Percentiles rank a stretch among this genome's conserved stretches.
Conservation (phyloP, 257 asterid genomes). For the Echites panduratus region DNA sequence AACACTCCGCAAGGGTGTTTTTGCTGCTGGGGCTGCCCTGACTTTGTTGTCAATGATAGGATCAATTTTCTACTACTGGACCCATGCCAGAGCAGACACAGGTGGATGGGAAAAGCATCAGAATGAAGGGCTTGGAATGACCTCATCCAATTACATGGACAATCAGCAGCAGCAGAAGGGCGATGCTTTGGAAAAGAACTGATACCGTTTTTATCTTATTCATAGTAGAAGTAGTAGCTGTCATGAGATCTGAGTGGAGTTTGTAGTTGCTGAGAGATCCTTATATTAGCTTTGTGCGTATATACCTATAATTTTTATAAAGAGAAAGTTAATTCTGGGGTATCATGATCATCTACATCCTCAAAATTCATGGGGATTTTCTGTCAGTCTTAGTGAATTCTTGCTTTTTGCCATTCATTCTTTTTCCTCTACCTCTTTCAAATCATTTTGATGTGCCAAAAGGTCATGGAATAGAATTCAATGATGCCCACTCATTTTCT, state of each 20-base stretch:
- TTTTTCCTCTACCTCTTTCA: background rate
- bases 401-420: background rate
- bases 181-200: slow-evolving; percentile 28
- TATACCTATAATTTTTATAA: background rate
- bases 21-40: slow-evolving; percentile 89
- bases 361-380: background rate
- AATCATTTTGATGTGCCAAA: background rate
- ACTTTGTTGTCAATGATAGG: slow-evolving; percentile 54
- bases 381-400: background rate
- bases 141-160: slow-evolving; percentile 34
- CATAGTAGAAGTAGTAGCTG: background rate
- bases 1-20: slow-evolving; percentile 88
- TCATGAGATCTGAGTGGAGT: background rate
- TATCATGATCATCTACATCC: background rate
- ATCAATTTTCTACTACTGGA: slow-evolving; percentile 64
- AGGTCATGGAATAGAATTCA: background rate
- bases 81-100: slow-evolving; percentile 75
- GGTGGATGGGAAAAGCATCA: slow-evolving; percentile 91
- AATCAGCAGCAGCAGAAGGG: slow-evolving; percentile 43
- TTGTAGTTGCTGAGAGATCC: background rate
- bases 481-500: background rate
- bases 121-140: slow-evolving; percentile 82
- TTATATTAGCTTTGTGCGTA: slow-evolving; percentile 3
- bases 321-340: background rate
- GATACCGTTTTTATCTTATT: background rate